Conservation (phyloP, 106 monocot genomes). For the Iris macrosiphon region DNA sequence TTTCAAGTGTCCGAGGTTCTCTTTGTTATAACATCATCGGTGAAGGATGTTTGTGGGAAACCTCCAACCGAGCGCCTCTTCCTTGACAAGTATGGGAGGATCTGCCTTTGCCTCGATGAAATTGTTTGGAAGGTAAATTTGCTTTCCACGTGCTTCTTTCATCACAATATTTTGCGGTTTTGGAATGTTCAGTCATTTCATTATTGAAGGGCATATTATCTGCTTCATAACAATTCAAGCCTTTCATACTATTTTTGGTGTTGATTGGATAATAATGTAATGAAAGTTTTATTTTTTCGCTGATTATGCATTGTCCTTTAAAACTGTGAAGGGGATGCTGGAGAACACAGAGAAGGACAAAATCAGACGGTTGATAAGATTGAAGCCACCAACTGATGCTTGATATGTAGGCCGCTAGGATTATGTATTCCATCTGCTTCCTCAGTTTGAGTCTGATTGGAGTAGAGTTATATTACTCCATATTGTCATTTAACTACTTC, state of each 20-base stretch:
- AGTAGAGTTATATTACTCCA: too few relatives aligned
- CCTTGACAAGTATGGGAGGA: constrained; percentile 91
- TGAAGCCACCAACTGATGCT: constrained; percentile 78
- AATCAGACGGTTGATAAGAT: constrained; percentile 61
- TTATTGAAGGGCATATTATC: too few relatives aligned
- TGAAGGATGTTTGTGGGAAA: constrained; percentile 86
- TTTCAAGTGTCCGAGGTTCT: constrained; percentile 80
- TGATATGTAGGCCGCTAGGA: too few relatives aligned
- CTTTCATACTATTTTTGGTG: too few relatives aligned
- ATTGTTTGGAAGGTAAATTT: constrained; percentile 87
- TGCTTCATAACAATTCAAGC: too few relatives aligned
- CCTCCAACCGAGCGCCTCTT: constrained; percentile 86
- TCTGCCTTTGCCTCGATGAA: constrained; percentile 93
- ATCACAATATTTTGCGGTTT: not conserved
- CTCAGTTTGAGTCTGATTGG: too few relatives aligned
- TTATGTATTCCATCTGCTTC: too few relatives aligned
- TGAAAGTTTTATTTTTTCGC: too few relatives aligned
- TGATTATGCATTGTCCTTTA: not conserved
- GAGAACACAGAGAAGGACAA: constrained; percentile 95
- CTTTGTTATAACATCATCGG: constrained; percentile 67
- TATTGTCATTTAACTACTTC: too few relatives aligned
- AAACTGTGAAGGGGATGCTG: constrained; percentile 56
- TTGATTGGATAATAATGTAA: too few relatives aligned
- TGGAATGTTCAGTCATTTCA: too few relatives aligned
- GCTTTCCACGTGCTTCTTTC: not conserved